These are phyloP conservation scores for Botrytis paeoniae DNA, from an alignment of 2,329 filamentous ascomycete genomes.

Conservation along the genomic window DNA sequence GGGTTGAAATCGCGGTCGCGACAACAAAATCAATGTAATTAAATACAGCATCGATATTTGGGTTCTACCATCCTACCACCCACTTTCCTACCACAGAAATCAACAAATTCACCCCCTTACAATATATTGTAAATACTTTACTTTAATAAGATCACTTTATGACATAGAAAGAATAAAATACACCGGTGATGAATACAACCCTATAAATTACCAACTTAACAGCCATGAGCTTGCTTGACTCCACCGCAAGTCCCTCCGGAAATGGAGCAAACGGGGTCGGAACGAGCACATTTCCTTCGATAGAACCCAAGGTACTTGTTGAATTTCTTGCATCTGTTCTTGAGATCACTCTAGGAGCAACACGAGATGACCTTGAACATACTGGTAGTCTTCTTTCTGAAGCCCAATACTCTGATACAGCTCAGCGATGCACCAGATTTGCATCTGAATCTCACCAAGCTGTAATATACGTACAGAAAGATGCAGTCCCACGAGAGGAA, in stretches of 20 bases:
- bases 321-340: conserved; percentile 71
- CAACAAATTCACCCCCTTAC: conserved; percentile 21
- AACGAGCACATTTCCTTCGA: conserved; percentile 45
- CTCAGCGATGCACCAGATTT: conserved; percentile 85
- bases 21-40: conserved; percentile 19
- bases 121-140: conserved; percentile 19
- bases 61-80: conserved; percentile 24
- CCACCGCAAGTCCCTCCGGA: conserved; percentile 33
- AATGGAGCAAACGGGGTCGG: conserved; percentile 36
- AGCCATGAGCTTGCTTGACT: conserved; percentile 37
- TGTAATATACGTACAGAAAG: conserved; percentile 82
- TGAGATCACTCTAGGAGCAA: conserved; percentile 70
- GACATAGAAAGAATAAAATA: neutral
- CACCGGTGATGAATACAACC: conserved; percentile 30
- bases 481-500: conserved; percentile 50
- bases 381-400: conserved; percentile 80
- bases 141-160: conserved; percentile 18
- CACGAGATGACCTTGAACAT: conserved; percentile 73
- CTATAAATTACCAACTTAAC: conserved; percentile 22
- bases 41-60: conserved; percentile 26
- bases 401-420: conserved; percentile 69
- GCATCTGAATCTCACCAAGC: conserved; percentile 83
- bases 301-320: conserved; percentile 68
- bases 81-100: conserved; percentile 18
- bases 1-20: conserved; percentile 20